These are phyloP conservation scores for Candida germanica DNA, from an alignment of 805 yeast species.

Conservation along the genomic window DNA sequence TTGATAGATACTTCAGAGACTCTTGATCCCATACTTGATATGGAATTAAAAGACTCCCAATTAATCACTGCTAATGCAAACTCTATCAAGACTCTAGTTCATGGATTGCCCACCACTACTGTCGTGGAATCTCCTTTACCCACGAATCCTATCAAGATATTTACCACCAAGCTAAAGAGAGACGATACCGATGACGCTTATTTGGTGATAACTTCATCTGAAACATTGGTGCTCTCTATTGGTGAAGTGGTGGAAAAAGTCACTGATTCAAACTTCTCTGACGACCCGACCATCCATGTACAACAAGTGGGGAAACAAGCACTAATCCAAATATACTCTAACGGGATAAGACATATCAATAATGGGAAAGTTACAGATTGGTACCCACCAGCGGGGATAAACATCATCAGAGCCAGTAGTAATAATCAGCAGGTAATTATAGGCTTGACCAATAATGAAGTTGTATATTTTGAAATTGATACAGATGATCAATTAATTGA, in stretches of 20 bases:
- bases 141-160: constrained; percentile 52
- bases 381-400: constrained; percentile 78
- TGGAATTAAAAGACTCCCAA: constrained; percentile 17
- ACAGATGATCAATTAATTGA: constrained; percentile 66
- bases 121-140: constrained; percentile 79
- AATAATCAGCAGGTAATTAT: constrained; percentile 68
- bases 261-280: constrained; percentile 58
- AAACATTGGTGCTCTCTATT: constrained; percentile 70
- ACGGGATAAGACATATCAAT: constrained; percentile 60
- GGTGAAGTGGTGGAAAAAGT: constrained; percentile 82
- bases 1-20: constrained; percentile 50
- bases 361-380: constrained; percentile 54
- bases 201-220: constrained; percentile 60
- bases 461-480: constrained; percentile 81
- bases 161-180: constrained; percentile 52
- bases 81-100: constrained; percentile 42
- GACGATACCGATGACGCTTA: constrained; percentile 55
- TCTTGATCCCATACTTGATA: constrained; percentile 50
- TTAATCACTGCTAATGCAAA: constrained; percentile 9
- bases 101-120: constrained; percentile 59
- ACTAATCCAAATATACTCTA: constrained; percentile 67
- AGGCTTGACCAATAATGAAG: constrained; percentile 67
- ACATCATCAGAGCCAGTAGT: constrained; percentile 55
- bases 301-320: constrained; percentile 64
- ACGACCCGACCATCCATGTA: constrained; percentile 62